Evolutionary conservation across 1,284 basidiomycete genomes (phyloP).

Genomic region (Ceratorhiza oryzae-sativae): DNA sequence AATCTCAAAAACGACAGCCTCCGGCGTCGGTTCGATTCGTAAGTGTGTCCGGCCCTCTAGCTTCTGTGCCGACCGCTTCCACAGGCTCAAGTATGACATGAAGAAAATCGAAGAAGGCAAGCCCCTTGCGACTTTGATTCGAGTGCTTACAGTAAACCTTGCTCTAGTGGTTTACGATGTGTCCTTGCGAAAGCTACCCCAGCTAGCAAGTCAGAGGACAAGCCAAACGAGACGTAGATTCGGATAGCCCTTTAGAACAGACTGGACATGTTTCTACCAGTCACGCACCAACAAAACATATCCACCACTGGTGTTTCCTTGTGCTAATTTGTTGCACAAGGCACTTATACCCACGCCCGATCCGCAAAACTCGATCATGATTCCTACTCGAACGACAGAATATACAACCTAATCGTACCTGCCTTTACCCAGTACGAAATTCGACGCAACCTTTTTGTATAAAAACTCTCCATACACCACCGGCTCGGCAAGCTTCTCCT

Average conservation of each 20-base stretch:
- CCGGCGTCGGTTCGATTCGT: conserved; percentile 70
- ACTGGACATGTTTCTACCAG: no score
- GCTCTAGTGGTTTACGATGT: conserved; percentile 81
- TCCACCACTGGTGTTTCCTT: no score
- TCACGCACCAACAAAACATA: no score
- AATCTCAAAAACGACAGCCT: conserved; percentile 87
- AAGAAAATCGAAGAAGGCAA: conserved; percentile 89
- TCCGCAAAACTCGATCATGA: no score
- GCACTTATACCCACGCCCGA: no score
- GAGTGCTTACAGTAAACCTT: conserved; percentile 23
- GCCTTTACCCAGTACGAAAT: conserved; percentile 58
- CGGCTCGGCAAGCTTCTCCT: conserved; percentile 50
- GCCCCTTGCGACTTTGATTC: conserved; percentile 41
- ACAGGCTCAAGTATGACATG: conserved; percentile 81
- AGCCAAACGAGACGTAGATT: neutral
- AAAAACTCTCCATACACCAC: conserved; percentile 80
- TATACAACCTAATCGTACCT: conserved; percentile 37
- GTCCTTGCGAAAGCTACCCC: conserved; percentile 69
- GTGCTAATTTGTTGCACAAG: no score
- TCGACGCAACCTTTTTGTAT: conserved; percentile 69
- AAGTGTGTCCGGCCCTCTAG: conserved; percentile 9
- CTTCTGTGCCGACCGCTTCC: conserved; percentile 41
- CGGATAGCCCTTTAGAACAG: neutral
- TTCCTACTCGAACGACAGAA: no score
- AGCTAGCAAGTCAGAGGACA: conserved; percentile 41